A percentile compares a stretch with the other conserved stretches of the same genome.
Evolutionary conservation across 305 asterid genomes (phyloP).

Genomic region (Fraxinus dipetala): DNA sequence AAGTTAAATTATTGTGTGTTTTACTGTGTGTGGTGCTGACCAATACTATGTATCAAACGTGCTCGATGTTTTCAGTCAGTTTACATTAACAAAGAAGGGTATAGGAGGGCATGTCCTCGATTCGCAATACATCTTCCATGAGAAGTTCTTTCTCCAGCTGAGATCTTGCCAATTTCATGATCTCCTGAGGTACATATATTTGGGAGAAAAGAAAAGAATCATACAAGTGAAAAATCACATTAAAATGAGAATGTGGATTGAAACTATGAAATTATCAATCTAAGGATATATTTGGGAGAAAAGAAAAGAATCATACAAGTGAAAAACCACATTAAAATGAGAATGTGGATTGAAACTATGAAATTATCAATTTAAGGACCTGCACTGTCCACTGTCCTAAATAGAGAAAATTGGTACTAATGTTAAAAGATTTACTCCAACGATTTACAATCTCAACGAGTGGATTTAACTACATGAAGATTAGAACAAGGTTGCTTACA

Average conservation of each 20-base stretch:
- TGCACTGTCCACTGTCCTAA: neutral
- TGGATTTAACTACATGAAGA: neutral
- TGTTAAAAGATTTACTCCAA: neutral
- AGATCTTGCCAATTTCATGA: constrained; percentile 50
- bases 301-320: neutral
- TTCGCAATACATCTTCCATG: constrained; percentile 59
- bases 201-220: neutral
- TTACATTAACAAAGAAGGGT: constrained; percentile 45
- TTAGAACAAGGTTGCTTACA: constrained; percentile 34
- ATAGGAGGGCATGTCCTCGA: constrained; percentile 82
- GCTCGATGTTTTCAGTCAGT: constrained; percentile 4
- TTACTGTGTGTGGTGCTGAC: neutral
- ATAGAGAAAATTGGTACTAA: neutral
- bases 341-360: neutral
- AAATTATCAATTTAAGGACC: neutral
- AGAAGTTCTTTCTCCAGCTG: constrained; percentile 72
- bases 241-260: neutral
- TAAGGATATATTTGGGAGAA: neutral
- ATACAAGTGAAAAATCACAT: neutral
- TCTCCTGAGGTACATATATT: constrained; percentile 39
- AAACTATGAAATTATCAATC: neutral
- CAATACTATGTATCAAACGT: neutral
- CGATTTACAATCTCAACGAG: neutral
- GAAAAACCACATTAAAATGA: neutral
- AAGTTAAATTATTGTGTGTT: neutral